Evolutionary conservation across 2,329 filamentous ascomycete species (phyloP).

Genomic region (Pseudogymnoascus sp.): DNA sequence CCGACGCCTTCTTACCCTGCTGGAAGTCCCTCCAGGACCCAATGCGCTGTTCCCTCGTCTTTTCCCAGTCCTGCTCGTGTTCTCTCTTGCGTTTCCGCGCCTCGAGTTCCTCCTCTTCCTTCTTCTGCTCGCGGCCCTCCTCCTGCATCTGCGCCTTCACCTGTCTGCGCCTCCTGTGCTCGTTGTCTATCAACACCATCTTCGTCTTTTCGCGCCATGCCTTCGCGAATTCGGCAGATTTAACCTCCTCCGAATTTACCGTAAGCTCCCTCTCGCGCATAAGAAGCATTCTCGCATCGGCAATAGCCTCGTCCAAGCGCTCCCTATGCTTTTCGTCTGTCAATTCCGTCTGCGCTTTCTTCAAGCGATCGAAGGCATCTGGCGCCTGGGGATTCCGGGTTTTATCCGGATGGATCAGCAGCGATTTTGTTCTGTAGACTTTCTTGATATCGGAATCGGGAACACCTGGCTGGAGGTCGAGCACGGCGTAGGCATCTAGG

Average conservation of each 20-base stretch:
- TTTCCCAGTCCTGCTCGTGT: constrained; percentile 92
- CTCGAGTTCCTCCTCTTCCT: constrained; percentile 77
- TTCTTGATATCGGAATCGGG: constrained; percentile 94
- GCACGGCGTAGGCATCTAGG: constrained; percentile 76
- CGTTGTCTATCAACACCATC: constrained; percentile 85
- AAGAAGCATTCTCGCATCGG: constrained; percentile 88
- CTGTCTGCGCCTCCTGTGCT: constrained; percentile 74
- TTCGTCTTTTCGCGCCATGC: constrained; percentile 89
- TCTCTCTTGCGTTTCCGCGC: constrained; percentile 78
- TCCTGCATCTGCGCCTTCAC: constrained; percentile 93
- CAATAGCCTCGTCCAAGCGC: constrained; percentile 86
- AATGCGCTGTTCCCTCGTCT: constrained; percentile 82
- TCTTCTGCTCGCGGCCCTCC: constrained; percentile 81
- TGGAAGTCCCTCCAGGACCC: constrained; percentile 90
- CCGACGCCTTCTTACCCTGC: constrained; percentile 55
- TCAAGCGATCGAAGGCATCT: constrained; percentile 92
- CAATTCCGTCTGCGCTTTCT: constrained; percentile 85
- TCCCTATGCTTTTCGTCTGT: constrained; percentile 90
- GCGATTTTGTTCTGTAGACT: constrained; percentile 92
- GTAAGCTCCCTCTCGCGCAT: constrained; percentile 94
- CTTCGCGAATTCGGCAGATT: constrained; percentile 72
- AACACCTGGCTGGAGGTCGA: constrained; percentile 91
- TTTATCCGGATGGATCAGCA: constrained; percentile 98
- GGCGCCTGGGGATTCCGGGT: constrained; percentile 84
- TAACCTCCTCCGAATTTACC: constrained; percentile 76